A percentile compares a stretch with the other conserved stretches of the same genome.
Conservation (phyloP, 177 flowering plant genomes). For the Tripterygium wilfordii region DNA sequence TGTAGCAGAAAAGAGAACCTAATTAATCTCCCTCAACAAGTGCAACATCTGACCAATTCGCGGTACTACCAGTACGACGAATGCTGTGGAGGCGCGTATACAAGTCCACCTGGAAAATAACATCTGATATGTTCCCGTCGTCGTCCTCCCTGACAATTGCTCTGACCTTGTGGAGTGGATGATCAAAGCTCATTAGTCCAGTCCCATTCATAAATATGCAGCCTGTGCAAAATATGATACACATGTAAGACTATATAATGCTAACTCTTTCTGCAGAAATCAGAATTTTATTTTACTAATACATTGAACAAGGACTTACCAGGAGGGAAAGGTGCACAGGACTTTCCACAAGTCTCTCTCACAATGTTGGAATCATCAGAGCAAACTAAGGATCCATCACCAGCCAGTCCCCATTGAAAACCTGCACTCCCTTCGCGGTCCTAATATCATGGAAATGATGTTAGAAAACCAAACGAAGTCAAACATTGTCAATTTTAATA, state of each 20-base stretch:
- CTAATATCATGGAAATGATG: too few relatives aligned
- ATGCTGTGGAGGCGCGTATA: slow-evolving; percentile 34
- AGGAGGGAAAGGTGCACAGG: slow-evolving; percentile 26
- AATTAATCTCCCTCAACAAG: slow-evolving; percentile 8
- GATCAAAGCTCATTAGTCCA: slow-evolving; percentile 39
- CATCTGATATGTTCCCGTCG: slow-evolving; percentile 18
- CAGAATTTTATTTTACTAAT: too few relatives aligned
- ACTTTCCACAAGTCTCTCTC: slow-evolving; percentile 31
- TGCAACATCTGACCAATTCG: slow-evolving; percentile 34
- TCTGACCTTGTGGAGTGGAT: slow-evolving; percentile 39
- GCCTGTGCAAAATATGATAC: too few relatives aligned
- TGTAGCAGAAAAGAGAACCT: not conserved
- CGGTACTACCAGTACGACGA: slow-evolving; percentile 35
- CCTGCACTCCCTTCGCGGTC: slow-evolving; percentile 33
- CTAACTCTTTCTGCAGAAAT: too few relatives aligned
- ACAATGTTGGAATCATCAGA: slow-evolving; percentile 24
- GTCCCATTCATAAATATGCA: slow-evolving; percentile 34
- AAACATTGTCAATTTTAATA: too few relatives aligned
- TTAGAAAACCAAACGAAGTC: too few relatives aligned
- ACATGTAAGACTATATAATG: too few relatives aligned
- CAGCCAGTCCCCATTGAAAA: slow-evolving; percentile 36
- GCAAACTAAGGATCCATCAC: slow-evolving; percentile 30
- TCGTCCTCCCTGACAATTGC: slow-evolving; percentile 31
- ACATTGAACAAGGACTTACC: too few relatives aligned
- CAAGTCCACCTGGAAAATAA: slow-evolving; percentile 38